Base-by-base conservation (phyloP, 257 asterid species). In the Forsythia suspensa region DNA sequence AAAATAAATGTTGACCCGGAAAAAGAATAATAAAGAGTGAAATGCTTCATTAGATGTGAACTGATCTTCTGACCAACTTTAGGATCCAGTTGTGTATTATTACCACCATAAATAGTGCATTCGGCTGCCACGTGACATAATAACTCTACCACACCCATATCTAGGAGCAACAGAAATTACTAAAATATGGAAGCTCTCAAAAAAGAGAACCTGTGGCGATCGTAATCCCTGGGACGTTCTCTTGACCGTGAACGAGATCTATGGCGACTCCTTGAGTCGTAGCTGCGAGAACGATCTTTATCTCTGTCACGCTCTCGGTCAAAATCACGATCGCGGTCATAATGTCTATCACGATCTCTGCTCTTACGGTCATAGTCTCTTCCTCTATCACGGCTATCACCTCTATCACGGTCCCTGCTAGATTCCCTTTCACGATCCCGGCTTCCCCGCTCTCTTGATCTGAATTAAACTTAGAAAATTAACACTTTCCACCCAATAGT, bases 201-300 rank as follows among this genome's bases (percentile, higher is more conserved):
- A 39, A 48, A 18, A 37, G 41, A 59, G 68, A 74, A 95, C 99
- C 98, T 95, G 92, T 86, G 83, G 82, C 95, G 98, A 82, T 93
- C 98, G 79, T 93, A 88, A 85, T 93, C 99, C 77, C 98, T 89
- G 51, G 97, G 86, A 61, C 92, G 97, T 68, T 91, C 99, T 76
- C 42, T 88, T 16, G 98, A 95, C 16, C 97, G 88, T 38, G 99
- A 95, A 40, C 99, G 96, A 37, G 99, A 95, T 81, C 97, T 84
- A 52, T 93, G 88, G 81, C 81, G 95, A 87, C 90, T 85, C 83
- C 98, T 90, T 9, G 96, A 88, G 83, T 95, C 97, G 80, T 89
- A 85, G 88, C 86, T 83, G 67, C 94, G 97, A 65, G 97, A 74
- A 76, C 66, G 85, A 12, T 91, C 96, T 73, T 94, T 86, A 42